Percentiles rank a stretch among this genome's conserved stretches.
Evolutionary conservation across 2,329 filamentous ascomycete genomes (phyloP).

Genomic region (Paracoccidioides lutzii): DNA sequence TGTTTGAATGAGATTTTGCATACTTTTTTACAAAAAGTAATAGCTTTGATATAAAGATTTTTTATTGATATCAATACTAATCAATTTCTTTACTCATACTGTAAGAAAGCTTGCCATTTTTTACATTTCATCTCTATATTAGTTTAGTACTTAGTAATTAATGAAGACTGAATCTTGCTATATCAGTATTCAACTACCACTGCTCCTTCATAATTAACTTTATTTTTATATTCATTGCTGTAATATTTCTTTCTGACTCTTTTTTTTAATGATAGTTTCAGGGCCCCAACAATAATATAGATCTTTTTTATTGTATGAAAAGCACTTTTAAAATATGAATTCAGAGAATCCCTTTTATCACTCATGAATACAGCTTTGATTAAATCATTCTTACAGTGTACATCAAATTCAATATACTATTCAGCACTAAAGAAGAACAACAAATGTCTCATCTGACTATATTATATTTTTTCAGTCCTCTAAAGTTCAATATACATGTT

Average conservation of each 20-base stretch:
- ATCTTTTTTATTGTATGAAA: constrained; percentile 19
- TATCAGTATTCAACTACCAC: constrained; percentile 13
- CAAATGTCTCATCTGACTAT: constrained; percentile 13
- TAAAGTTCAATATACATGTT: constrained; percentile 12
- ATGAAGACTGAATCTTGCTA: constrained; percentile 10
- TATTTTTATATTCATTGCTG: constrained; percentile 10
- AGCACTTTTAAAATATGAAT: constrained; percentile 20
- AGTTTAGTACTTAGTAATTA: constrained; percentile 5
- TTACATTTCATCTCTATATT: constrained; percentile 10
- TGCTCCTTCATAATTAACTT: constrained; percentile 7
- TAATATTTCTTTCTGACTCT: constrained; percentile 9
- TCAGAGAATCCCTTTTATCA: constrained; percentile 12
- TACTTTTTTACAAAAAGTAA: too few species aligned
- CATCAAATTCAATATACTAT: constrained; percentile 7
- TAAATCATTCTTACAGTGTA: constrained; percentile 5
- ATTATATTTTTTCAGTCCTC: constrained; percentile 16
- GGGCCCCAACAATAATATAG: constrained; percentile 14
- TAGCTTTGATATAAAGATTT: too few species aligned
- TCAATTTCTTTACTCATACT: constrained; percentile 13
- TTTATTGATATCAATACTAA: constrained; percentile 16
- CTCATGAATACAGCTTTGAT: constrained; percentile 6
- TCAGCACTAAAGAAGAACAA: constrained; percentile 8
- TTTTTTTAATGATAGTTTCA: constrained; percentile 14
- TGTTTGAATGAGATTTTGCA: too few species aligned
- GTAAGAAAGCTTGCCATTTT: constrained; percentile 10